Evolutionary conservation across 2,329 filamentous ascomycete genomes (phyloP), one percentile per base, ranked within the genome.

Genomic region (Sclerotinia spermophila): DNA sequence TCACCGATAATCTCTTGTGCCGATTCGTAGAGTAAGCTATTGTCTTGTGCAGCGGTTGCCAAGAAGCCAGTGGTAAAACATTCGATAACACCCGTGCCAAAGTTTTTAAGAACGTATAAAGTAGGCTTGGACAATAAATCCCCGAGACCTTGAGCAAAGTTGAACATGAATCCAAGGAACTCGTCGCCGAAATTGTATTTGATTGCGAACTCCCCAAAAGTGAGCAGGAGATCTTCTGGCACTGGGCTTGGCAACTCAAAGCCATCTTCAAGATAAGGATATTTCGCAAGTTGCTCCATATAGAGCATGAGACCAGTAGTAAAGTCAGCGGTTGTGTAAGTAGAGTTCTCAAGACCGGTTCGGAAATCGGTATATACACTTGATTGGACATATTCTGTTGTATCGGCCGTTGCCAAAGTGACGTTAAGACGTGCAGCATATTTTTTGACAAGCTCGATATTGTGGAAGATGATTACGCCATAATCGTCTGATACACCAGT

Each of bases 31-130:
- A 76, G 56, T 10, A 74, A 42, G 59, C 69, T 71, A 40, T 74
- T 76, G 38, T 75, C 67, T 1, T 71, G 51, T 42, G 44, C 30
- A 38, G 65, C 51, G 2, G 72, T 71, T n/a, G 61, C 68, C 21
- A 76, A 51, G 53, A 72, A 75, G 1, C 73, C 73, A 5, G 53
- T 60, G 58, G 66, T 56, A n/a, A 74, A 40, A 19, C 38, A 58
- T 11, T 66, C 53, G 10, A 78, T 62, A 24, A 75, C 66, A 30
- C 68, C 69, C 2, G 58, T 21, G 7, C 80, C 80, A 64, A 82
- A 81, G 3, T 77, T 77, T 72, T 84, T 82, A 72, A 86, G 79
- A 21, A 84, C 79, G 73, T 84, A 84, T 10, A 86, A 69, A 0
- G 83, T 83, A n/a, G 82, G 80, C 17, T 79, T 73, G 5, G 79